Evolutionary conservation across 208 protist genomes (phyloP), one percentile per base, ranked within the genome.

Genomic region (Vickermania spadyakhi): DNA sequence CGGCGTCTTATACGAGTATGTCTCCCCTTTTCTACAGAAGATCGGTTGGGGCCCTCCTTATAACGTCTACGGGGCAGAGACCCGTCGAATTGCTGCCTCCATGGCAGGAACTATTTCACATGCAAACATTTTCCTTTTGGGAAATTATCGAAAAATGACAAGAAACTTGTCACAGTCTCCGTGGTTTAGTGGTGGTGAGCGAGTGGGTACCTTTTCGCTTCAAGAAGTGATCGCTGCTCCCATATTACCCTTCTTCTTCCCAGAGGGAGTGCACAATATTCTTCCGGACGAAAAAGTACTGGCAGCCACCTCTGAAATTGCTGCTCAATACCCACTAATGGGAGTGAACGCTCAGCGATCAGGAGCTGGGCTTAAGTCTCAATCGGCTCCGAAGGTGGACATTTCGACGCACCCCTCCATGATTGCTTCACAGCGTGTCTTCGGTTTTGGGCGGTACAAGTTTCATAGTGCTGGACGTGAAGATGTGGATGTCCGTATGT

Each of bases 401-500:
- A 18, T 45, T 7, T 45, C 36, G 7, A 18, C 36, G 11, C 36
- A 71, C 36, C 69, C 70, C 3, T 56, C 56, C 13, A 36, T 56
- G 41, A 60, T 73, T n/a, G 56, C 68, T 2, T 27, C 66, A n/a
- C 31, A 81, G 52, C 31, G 75, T 21, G 82, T 91, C 31, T 86
- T 85, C 50, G 87, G 87, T 31, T 88, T 82, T 60, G 84, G 75
- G 31, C 68, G 81, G 31, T 95, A 92, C 77, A 91, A 91, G 68
- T 96, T 97, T 64, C 84, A 95, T 69, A 96, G 90, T 58, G 82
- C 92, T 28, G 96, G 96, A 11, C 81, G 96, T 52, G 93, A 98
- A 71, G 96, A 98, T 64, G 78, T 96, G 55, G 94, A 98, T 68
- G 96, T 98, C 51, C 83, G 96, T 42, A 98, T 98, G 96, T 78